Conservation (phyloP, 2,329 filamentous ascomycete species). For the Ophiostoma quercus region DNA sequence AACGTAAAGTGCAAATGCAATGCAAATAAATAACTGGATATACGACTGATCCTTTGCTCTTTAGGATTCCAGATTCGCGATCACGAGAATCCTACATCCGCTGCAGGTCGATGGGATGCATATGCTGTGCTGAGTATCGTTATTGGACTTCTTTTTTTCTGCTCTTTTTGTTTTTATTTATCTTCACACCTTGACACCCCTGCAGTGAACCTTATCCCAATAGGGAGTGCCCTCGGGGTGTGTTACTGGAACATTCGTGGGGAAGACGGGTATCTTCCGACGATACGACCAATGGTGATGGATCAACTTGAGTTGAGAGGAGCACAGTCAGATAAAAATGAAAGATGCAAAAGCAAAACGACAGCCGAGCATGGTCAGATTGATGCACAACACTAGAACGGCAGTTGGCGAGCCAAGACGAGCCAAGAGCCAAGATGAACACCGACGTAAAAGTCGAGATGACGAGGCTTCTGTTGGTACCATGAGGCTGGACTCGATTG, state of each 20-base stretch:
- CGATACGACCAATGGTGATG: background rate
- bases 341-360: background rate
- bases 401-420: slow-evolving; percentile 7
- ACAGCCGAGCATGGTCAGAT: background rate
- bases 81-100: slow-evolving; percentile 1
- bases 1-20: background rate
- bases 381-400: background rate
- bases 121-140: background rate
- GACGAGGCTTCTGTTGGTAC: background rate
- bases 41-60: background rate
- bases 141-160: background rate
- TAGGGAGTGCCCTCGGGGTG: background rate
- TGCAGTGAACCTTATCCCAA: background rate
- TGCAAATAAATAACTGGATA: background rate
- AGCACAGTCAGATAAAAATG: background rate
- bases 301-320: background rate
- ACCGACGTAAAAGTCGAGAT: background rate
- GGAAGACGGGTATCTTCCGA: slow-evolving; percentile 9
- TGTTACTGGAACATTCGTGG: slow-evolving; percentile 21
- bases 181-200: background rate
- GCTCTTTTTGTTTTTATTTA: background rate
- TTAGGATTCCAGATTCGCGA: background rate
- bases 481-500: background rate
- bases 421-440: slow-evolving; percentile 13
- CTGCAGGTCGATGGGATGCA: slow-evolving; percentile 1